These are phyloP conservation scores for Meira miltonrushii DNA, from an alignment of 1,284 basidiomycete genomes.

Conservation along the genomic window DNA sequence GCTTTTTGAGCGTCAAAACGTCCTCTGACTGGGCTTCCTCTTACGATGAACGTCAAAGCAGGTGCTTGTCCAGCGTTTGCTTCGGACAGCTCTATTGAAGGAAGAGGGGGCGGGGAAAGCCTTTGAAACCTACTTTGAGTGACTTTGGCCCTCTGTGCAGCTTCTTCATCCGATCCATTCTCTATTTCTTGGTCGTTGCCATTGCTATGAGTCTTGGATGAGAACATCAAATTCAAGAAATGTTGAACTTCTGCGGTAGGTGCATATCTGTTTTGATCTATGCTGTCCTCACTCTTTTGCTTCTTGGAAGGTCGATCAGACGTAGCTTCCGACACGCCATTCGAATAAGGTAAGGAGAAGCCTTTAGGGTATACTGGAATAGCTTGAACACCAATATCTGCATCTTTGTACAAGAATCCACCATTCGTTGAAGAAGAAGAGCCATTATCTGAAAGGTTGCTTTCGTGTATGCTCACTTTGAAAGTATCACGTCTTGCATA, in stretches of 20 bases:
- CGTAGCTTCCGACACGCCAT: neutral
- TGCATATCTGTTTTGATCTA: neutral
- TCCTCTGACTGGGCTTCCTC: constrained; percentile 74
- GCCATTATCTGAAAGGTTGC: neutral
- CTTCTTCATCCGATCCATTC: neutral
- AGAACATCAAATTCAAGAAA: constrained; percentile 3
- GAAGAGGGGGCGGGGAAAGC: constrained; percentile 2
- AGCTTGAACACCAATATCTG: constrained; percentile 5
- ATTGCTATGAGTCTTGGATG: neutral
- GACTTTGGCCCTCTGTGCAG: too few species aligned
- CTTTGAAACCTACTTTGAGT: too few species aligned
- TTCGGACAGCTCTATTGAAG: neutral
- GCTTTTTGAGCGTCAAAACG: constrained; percentile 75
- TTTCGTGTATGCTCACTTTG: constrained; percentile 2
- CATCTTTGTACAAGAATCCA: constrained; percentile 3
- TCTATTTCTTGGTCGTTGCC: neutral
- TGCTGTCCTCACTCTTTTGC: neutral
- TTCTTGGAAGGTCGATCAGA: constrained; percentile 2
- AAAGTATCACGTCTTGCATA: constrained; percentile 1
- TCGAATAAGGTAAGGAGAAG: neutral
- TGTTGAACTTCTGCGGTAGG: neutral
- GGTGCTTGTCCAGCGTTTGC: constrained; percentile 19
- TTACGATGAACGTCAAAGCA: constrained; percentile 62
- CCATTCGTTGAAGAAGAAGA: neutral
- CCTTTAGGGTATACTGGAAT: constrained; percentile 5